Percentiles rank a stretch among this genome's conserved stretches.
These are phyloP conservation scores for Penicillium vulpinum DNA, from an alignment of 2,329 filamentous ascomycete genomes.

Conservation along the genomic window DNA sequence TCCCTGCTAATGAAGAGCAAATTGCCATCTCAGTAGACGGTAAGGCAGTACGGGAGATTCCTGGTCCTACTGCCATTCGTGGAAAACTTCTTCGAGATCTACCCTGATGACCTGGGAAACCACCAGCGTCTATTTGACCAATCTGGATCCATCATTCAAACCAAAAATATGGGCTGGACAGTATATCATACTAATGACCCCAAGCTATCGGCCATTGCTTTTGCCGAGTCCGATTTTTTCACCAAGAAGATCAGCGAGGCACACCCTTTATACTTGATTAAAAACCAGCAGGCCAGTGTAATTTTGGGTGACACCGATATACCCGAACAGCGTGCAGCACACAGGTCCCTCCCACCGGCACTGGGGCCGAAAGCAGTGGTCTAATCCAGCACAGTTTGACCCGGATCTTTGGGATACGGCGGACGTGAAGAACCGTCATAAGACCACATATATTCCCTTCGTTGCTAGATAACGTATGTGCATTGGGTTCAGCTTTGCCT, in stretches of 20 bases:
- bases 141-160: conserved; percentile 56
- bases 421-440: conserved; percentile 54
- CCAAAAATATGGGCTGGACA: conserved; percentile 53
- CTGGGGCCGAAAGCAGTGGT: conserved; percentile 41
- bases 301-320: conserved; percentile 38
- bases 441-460: conserved; percentile 60
- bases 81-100: conserved; percentile 58
- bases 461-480: conserved; percentile 59
- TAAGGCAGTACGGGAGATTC: conserved; percentile 28
- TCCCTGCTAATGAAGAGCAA: conserved; percentile 10
- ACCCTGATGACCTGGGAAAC: conserved; percentile 60
- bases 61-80: conserved; percentile 37
- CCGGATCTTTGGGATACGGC: conserved; percentile 60
- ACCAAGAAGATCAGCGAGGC: conserved; percentile 51
- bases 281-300: conserved; percentile 30
- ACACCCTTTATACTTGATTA: conserved; percentile 34
- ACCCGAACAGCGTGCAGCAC: conserved; percentile 44
- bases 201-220: conserved; percentile 48
- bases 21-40: conserved; percentile 33
- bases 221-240: conserved; percentile 55
- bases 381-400: conserved; percentile 59
- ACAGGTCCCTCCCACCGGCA: conserved; percentile 54
- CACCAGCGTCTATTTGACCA: conserved; percentile 56
- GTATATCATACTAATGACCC: conserved; percentile 57
- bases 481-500: conserved; percentile 65